A percentile compares a stretch with the other conserved stretches of the same genome.
Conservation (phyloP, 257 asterid species). For the Solanum dulcamara region DNA sequence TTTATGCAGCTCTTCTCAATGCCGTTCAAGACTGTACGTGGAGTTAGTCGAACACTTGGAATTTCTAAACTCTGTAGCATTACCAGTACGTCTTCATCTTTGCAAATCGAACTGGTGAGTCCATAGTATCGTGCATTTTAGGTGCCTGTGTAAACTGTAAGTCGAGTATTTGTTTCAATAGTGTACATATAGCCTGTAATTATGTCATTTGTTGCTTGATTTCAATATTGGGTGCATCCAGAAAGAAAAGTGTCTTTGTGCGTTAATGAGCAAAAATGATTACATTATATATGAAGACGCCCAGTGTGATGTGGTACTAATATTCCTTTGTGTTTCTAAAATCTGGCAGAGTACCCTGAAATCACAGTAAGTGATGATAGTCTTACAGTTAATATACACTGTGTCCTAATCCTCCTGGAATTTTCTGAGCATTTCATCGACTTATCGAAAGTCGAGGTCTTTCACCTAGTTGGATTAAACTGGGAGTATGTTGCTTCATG, state of each 20-base stretch:
- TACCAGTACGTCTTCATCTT: slow-evolving; percentile 45
- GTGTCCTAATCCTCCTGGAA: not conserved
- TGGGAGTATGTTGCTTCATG: not conserved
- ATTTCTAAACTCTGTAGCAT: slow-evolving; percentile 75
- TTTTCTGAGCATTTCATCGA: not conserved
- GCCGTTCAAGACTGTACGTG: slow-evolving; percentile 78
- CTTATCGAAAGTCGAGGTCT: not conserved
- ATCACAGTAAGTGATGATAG: not conserved
- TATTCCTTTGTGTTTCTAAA: not conserved
- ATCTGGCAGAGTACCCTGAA: not conserved
- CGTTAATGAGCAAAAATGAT: not conserved
- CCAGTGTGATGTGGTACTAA: not conserved
- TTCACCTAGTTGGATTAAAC: not conserved
- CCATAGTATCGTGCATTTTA: not conserved
- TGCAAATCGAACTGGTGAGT: slow-evolving; percentile 86
- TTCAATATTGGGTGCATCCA: not conserved
- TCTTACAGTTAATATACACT: not conserved
- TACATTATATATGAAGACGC: not conserved
- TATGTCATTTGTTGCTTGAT: not conserved
- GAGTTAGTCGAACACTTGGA: slow-evolving; percentile 54
- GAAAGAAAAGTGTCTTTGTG: not conserved
- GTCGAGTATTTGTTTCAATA: not conserved
- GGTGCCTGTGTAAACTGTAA: not conserved
- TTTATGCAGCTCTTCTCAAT: slow-evolving; percentile 62
- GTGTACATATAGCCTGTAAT: not conserved